Evolutionary conservation across 2,329 filamentous ascomycete genomes (phyloP), one percentile per base, ranked within the genome.

Genomic region (Metarhizium sp.): DNA sequence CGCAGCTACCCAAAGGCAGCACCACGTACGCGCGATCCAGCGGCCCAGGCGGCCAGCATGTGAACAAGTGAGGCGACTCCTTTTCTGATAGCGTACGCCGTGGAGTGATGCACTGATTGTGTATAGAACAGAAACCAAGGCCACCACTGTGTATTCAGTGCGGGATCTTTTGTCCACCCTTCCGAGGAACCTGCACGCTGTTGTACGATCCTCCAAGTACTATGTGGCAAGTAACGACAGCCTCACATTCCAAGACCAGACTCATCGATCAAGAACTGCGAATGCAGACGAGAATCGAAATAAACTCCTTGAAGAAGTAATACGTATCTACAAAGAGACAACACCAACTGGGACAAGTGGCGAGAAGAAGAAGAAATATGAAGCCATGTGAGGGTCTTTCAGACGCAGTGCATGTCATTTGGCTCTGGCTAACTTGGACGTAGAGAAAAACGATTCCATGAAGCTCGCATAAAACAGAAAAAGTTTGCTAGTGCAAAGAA

Each of bases 1-100:
- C 64, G 43, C 69, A 63, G 25, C 63, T 84, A 2, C 81, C 81
- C 14, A 73, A 68, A 54, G 81, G 79, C 8, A 75, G 67, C 48
- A 83, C 78, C 5, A 75, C 69, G 11, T 84, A 75, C 64, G 75
- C 81, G 2, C 73, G 81, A n/a, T 83, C 81, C 2, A 82, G 79
- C 60, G 81, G 81, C 0, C 80, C 81, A 2, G 81, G 81, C 13
- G 81, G 81, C 2, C 81, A 84, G 60, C 79, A 84, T 62, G 80
- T 84, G 36, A 84, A 84, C 63, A 84, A 84, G 81, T 84, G 62
- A 53, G 75, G 16, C 5, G 43, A 10, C 18, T 66, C 8, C 3
- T 45, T 43, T 7, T 18, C 29, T 25, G 25, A 29, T 32, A 32
- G 11, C 20, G 4, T 13, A 7, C 29, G 16, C 8, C 63, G 50